phyloP scores from a whole-genome alignment of 139 green algal species.

The Chloropicon primus region DNA sequence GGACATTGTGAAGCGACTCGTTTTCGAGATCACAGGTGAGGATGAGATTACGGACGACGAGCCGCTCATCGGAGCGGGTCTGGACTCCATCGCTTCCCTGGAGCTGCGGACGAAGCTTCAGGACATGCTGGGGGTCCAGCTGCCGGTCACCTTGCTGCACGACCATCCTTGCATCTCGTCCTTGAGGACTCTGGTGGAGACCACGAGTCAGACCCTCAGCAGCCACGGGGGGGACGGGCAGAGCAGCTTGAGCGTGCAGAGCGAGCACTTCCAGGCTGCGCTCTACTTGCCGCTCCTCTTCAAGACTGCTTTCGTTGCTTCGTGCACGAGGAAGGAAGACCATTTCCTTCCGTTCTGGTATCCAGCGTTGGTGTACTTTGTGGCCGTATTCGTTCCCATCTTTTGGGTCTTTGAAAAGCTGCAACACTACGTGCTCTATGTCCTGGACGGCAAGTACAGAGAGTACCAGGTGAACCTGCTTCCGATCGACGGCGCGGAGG shows the following conservation, averaged over 20 bases:
- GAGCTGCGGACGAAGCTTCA: conserved; percentile 1
- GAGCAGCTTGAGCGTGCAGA: not conserved
- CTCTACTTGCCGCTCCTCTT: not conserved
- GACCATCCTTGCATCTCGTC: not conserved
- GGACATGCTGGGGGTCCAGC: not conserved
- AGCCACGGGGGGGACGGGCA: not conserved
- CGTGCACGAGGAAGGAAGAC: not conserved
- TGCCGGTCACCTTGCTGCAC: not conserved
- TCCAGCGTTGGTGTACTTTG: not conserved
- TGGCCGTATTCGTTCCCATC: not conserved
- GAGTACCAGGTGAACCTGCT: not conserved
- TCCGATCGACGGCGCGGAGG: not conserved
- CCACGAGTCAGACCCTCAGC: not conserved
- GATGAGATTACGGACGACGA: conserved; percentile 23
- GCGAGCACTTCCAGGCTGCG: not conserved
- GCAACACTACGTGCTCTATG: not conserved
- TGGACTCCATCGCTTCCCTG: conserved; percentile 1
- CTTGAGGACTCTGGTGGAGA: not conserved
- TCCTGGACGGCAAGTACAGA: not conserved
- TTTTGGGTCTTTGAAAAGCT: not conserved
- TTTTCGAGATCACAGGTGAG: conserved; percentile 6
- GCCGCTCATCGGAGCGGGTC: conserved; percentile 55
- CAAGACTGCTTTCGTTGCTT: not conserved
- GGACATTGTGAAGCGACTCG: not conserved
- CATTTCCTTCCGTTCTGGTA: not conserved